These are phyloP conservation scores for Colletotrichum chrysophilum DNA, from an alignment of 2,329 filamentous ascomycete genomes.

Conservation along the genomic window DNA sequence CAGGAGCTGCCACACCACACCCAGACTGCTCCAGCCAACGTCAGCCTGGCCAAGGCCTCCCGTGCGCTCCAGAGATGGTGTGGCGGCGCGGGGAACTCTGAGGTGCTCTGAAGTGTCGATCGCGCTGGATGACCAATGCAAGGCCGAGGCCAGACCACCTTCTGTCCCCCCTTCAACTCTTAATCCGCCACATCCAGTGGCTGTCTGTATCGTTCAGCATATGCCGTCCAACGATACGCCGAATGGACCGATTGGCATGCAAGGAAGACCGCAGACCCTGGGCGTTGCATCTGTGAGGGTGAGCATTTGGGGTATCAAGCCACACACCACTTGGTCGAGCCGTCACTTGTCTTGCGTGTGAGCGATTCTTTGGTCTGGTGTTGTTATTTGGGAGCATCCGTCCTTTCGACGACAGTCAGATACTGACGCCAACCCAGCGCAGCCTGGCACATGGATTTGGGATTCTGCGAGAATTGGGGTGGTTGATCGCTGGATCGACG, in stretches of 20 bases:
- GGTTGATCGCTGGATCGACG: constrained; percentile 8
- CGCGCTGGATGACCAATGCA: constrained; percentile 18
- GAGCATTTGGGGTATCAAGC: neutral
- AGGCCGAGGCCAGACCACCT: constrained; percentile 3
- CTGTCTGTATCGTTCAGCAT: neutral
- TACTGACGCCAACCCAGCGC: constrained; percentile 1
- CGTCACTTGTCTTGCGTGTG: neutral
- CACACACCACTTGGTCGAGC: neutral
- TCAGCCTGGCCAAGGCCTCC: constrained; percentile 19
- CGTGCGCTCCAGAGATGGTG: constrained; percentile 19
- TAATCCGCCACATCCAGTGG: neutral
- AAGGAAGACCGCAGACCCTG: constrained; percentile 1
- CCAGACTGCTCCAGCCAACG: neutral
- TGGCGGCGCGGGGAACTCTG: constrained; percentile 17
- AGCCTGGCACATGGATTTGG: neutral
- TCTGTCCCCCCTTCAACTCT: neutral
- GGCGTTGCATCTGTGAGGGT: constrained; percentile 9
- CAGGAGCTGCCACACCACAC: neutral
- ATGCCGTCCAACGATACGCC: neutral
- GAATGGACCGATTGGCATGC: neutral
- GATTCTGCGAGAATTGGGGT: neutral
- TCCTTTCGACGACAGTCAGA: neutral
- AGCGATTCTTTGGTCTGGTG: neutral
- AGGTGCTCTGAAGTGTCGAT: constrained; percentile 11
- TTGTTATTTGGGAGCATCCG: neutral